Percentiles rank a stretch among this genome's conserved stretches.
Evolutionary conservation across 2,329 filamentous ascomycete species (phyloP).

Genomic region (Ilyonectria destructans): DNA sequence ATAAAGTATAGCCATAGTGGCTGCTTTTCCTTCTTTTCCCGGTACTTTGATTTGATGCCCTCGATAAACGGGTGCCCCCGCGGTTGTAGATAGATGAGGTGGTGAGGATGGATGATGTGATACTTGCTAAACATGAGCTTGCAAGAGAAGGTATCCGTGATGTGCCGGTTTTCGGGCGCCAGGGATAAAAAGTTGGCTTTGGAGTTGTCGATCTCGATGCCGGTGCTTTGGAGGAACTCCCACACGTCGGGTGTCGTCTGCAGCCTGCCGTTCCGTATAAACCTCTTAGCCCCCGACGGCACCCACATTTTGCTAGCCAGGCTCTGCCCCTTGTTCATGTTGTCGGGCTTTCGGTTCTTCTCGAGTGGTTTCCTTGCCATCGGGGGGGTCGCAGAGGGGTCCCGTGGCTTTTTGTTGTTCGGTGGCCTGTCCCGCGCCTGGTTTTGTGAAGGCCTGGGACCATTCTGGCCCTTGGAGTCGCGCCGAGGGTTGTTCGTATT

Average conservation of each 20-base stretch:
- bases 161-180: conserved; percentile 24
- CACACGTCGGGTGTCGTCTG: conserved; percentile 50
- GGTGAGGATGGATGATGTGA: conserved; percentile 54
- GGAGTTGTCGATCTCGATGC: conserved; percentile 47
- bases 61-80: conserved; percentile 53
- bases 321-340: conserved; percentile 8
- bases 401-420: background rate
- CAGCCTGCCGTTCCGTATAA: conserved; percentile 48
- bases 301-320: conserved; percentile 28
- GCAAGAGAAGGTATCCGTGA: conserved; percentile 42
- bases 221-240: conserved; percentile 49
- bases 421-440: conserved; percentile 3
- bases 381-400: too few species aligned
- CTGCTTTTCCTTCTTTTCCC: conserved; percentile 44
- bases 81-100: conserved; percentile 53
- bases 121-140: conserved; percentile 46
- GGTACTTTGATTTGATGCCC: conserved; percentile 48
- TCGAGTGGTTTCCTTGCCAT: conserved; percentile 36
- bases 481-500: conserved; percentile 22
- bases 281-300: conserved; percentile 40
- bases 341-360: conserved; percentile 15
- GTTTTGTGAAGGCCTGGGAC: background rate
- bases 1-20: conserved; percentile 55
- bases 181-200: conserved; percentile 35
- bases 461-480: conserved; percentile 28